Evolutionary conservation across 305 asterid species (phyloP).

Genomic region (Fraxinus latifolia): DNA sequence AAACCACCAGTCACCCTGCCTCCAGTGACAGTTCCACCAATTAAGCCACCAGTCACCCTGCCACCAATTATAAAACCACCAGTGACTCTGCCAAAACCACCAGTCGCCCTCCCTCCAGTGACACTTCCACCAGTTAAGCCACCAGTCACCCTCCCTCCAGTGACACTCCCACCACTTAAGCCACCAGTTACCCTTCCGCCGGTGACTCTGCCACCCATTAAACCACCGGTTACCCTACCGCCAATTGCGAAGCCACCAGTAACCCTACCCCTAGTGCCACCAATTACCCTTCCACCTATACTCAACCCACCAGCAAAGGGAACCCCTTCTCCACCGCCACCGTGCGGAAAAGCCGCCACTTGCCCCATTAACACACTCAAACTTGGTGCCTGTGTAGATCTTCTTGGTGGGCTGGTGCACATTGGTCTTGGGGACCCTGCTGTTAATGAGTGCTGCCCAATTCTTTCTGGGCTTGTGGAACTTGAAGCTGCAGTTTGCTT

Average conservation of each 20-base stretch:
- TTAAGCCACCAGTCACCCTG: not conserved
- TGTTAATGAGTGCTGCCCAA: slow-evolving; percentile 68
- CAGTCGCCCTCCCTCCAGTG: not conserved
- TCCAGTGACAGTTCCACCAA: slow-evolving; percentile 16
- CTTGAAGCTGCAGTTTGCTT: slow-evolving; percentile 73
- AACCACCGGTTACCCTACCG: not conserved
- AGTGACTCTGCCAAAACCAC: not conserved
- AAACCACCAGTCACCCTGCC: slow-evolving; percentile 27
- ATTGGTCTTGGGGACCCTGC: slow-evolving; percentile 68
- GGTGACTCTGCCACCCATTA: not conserved
- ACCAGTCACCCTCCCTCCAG: not conserved
- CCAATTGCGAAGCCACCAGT: slow-evolving; percentile 4
- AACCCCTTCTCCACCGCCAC: slow-evolving; percentile 34
- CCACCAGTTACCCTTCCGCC: slow-evolving; percentile 28
- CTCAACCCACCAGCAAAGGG: slow-evolving; percentile 13
- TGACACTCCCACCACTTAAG: no score
- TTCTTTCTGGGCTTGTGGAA: slow-evolving; percentile 60
- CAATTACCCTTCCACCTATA: slow-evolving; percentile 23
- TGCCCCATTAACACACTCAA: slow-evolving; percentile 77
- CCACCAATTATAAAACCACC: slow-evolving; percentile 25
- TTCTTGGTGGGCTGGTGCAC: slow-evolving; percentile 70
- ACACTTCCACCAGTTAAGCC: not conserved
- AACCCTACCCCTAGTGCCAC: not conserved
- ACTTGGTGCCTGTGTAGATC: slow-evolving; percentile 74
- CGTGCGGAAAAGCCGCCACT: slow-evolving; percentile 12